Evolutionary conservation across 306 rosid genomes (phyloP), one percentile per base, ranked within the genome.

Genomic region (Lathyrus oleraceus): DNA sequence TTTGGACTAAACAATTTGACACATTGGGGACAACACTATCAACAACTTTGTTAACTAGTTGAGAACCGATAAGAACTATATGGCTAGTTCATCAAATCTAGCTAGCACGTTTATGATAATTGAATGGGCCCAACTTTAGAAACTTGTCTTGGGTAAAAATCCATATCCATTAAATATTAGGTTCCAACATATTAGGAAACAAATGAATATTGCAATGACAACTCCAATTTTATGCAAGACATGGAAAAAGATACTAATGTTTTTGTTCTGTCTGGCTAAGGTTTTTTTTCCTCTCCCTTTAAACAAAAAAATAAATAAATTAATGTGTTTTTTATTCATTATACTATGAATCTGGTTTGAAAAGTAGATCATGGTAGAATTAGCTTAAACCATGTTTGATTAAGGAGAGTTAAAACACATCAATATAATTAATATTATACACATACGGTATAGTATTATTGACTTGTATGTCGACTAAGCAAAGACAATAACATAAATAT

Each of bases 181-280:
- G 82, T 80, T 76, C 78, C 76, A 51, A 77, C 78, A 1, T 77
- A 69, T 77, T 60, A 35, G 87, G 81, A 73, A 83, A 77, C 73
- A 77, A 63, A 69, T 73, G 73, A 83, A 80, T 77, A 73, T 70
- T 69, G 76, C 75, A 64, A 56, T 58, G 49, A 76, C 71, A 79
- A 51, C 65, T 75, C 65, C 86, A 75, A 78, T 47, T 76, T 38
- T 57, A 54, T 65, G 69, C 54, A 75, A 36, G 81, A 79, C 83
- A 75, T 45, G 15, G 71, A 42, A 75, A 49, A 61, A 73, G 61
- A 80, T 65, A 48, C 56, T 44, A 8, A 65, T 69, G 75, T 70
- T 80, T 68, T 73, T 76, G 78, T 82, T 79, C 66, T 72, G 25
- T 66, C 73, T 28, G 39, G 4, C 75, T 73, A 69, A 6, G 69